Evolutionary conservation across 2,329 filamentous ascomycete genomes (phyloP).

Genomic region (Colletotrichum tropicicola): DNA sequence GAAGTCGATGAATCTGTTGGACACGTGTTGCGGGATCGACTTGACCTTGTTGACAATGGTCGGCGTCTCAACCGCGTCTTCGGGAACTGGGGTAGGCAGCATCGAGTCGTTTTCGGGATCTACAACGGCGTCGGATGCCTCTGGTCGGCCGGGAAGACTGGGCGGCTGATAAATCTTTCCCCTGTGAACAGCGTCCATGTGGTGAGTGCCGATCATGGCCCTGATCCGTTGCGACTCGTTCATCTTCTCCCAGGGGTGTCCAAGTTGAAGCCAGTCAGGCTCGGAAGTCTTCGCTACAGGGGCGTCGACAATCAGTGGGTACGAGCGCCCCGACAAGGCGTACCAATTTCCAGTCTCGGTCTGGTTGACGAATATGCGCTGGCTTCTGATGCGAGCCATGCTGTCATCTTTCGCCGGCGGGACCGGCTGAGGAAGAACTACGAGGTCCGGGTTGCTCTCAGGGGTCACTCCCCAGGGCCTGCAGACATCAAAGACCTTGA

Average conservation of each 20-base stretch:
- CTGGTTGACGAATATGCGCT: slow-evolving; percentile 85
- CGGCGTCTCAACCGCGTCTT: slow-evolving; percentile 43
- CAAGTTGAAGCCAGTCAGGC: slow-evolving; percentile 57
- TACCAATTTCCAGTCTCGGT: slow-evolving; percentile 93
- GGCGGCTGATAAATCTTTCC: slow-evolving; percentile 45
- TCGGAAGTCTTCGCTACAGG: slow-evolving; percentile 55
- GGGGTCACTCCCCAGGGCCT: slow-evolving; percentile 71
- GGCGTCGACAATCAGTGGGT: slow-evolving; percentile 83
- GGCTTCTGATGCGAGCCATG: slow-evolving; percentile 61
- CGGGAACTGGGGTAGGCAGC: slow-evolving; percentile 36
- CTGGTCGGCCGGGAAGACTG: slow-evolving; percentile 44
- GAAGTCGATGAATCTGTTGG: slow-evolving; percentile 61
- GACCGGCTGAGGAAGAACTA: slow-evolving; percentile 86
- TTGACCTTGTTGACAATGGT: slow-evolving; percentile 60
- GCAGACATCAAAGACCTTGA: slow-evolving; percentile 88
- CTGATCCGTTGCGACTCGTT: slow-evolving; percentile 61
- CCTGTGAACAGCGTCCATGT: slow-evolving; percentile 54
- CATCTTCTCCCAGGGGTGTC: slow-evolving; percentile 48
- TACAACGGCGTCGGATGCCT: slow-evolving; percentile 38
- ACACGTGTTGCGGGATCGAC: slow-evolving; percentile 58
- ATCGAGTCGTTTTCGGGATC: slow-evolving; percentile 45
- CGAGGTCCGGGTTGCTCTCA: slow-evolving; percentile 77
- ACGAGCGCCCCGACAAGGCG: slow-evolving; percentile 86
- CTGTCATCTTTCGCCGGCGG: slow-evolving; percentile 65
- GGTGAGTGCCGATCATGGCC: slow-evolving; percentile 77